Conservation (phyloP, 116 monocot genomes). For the Papilionanthe hybrid region DNA sequence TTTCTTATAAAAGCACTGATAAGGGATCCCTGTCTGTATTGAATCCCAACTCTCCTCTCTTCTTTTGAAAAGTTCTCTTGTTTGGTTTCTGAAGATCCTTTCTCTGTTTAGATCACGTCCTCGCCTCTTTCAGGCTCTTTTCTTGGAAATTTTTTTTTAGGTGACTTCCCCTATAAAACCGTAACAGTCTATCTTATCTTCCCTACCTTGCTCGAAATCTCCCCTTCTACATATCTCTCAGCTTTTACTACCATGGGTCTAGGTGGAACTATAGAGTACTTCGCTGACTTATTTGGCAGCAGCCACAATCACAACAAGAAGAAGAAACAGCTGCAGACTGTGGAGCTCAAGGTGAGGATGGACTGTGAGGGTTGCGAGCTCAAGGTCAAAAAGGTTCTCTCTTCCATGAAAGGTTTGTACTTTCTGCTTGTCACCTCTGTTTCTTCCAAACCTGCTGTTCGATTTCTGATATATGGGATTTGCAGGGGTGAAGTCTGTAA, state of each 20-base stretch:
- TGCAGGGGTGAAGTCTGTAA: constrained; percentile 44
- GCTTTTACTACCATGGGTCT: neutral
- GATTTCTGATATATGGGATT: neutral
- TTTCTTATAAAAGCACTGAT: too few relatives aligned
- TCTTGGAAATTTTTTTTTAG: neutral
- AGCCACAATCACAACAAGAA: constrained; percentile 20
- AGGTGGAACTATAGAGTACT: constrained; percentile 12
- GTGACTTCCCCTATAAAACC: neutral
- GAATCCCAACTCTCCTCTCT: too few relatives aligned
- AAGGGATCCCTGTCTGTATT: too few relatives aligned
- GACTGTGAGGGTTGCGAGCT: constrained; percentile 42
- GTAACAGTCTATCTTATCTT: neutral
- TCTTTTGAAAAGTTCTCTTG: too few relatives aligned
- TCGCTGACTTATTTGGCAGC: constrained; percentile 19
- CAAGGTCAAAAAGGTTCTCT: constrained; percentile 39
- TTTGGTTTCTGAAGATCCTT: too few relatives aligned
- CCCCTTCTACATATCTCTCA: neutral
- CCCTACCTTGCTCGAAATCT: too few relatives aligned
- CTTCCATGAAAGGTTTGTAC: constrained; percentile 31
- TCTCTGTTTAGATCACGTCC: constrained; percentile 5
- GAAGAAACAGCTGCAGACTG: constrained; percentile 27
- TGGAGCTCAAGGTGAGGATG: constrained; percentile 44
- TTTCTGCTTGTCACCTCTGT: too few relatives aligned
- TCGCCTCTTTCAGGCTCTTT: neutral
- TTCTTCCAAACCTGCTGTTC: neutral